Base-by-base conservation (phyloP, 805 yeast species). In the Ogataea methanolica region DNA sequence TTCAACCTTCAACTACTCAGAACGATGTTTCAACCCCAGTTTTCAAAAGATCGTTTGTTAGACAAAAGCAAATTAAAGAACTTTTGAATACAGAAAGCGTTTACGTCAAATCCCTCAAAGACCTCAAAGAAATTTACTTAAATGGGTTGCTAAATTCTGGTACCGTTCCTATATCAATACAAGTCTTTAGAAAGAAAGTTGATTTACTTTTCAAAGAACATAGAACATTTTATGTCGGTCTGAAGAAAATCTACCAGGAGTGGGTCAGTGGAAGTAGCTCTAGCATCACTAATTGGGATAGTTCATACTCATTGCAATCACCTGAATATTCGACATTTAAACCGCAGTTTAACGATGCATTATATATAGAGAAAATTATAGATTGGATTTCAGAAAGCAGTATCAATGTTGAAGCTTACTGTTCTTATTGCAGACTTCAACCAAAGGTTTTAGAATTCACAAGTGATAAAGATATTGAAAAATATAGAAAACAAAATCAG, bases 51-150 rank as follows among this genome's bases (percentile, higher is more conserved):
- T 54, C 60, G 3, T 63, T 60, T 46, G 48, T 59, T 2, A 48
- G 67, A 41, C 59, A 57, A 34, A 63, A 63, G 41, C 66, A 60
- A 45, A 53, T 66, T 26, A 62, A 75, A 46, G 86, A 80, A 56
- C 57, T 80, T 5, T 45, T 74, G 0, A 69, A 68, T 14, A 78
- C 79, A 12, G 86, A 80, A 54, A 68, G 65, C 23, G 63, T 62
- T 1, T 80, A 77, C 54, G 59, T 78, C n/a, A 64, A 66, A 39
- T 72, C 77, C 1, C 57, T 80, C 42, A 66, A 65, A 36, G 59
- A 75, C 50, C 60, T 80, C 17, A 62, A 67, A 6, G 69, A 66
- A n/a, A 69, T 65, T 35, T 80, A 78, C 49, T 55, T 77, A 4
- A 70, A 68, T 8, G 68, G 75, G 2, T 55, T 74, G 11, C 58